Conservation (phyloP, 2,329 filamentous ascomycete genomes). For the Diplocarpon rosae region DNA sequence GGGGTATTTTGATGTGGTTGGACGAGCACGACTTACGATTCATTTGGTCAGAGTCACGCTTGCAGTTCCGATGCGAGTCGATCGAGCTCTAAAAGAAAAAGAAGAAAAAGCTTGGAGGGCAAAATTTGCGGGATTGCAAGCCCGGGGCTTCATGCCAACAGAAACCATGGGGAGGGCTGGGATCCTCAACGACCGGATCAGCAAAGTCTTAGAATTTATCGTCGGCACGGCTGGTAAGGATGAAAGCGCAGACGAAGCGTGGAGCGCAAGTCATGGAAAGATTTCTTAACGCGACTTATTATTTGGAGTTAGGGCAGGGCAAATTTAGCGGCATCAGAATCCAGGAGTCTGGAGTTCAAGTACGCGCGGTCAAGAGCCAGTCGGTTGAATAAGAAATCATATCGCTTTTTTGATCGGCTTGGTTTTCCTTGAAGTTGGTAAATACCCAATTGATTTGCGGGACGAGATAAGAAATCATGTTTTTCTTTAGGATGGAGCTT, state of each 20-base stretch:
- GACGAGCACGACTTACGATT: slow-evolving; percentile 29
- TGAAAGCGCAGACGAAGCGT: slow-evolving; percentile 29
- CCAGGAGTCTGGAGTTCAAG: slow-evolving; percentile 5
- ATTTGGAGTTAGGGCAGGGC: slow-evolving; percentile 2
- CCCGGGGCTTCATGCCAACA: slow-evolving; percentile 25
- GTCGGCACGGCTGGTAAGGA: slow-evolving; percentile 31
- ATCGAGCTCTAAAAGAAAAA: slow-evolving; percentile 29
- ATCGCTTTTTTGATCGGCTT: no score
- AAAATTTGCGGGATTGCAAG: slow-evolving; percentile 28
- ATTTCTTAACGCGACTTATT: neutral
- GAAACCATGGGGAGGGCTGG: slow-evolving; percentile 23
- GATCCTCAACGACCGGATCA: slow-evolving; percentile 31
- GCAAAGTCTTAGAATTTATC: slow-evolving; percentile 31
- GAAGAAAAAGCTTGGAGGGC: slow-evolving; percentile 30
- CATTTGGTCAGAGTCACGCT: slow-evolving; percentile 30
- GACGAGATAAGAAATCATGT: neutral
- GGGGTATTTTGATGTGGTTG: slow-evolving; percentile 31
- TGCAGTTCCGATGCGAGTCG: slow-evolving; percentile 31
- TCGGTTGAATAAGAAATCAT: neutral
- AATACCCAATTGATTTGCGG: neutral
- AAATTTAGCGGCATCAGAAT: slow-evolving; percentile 9
- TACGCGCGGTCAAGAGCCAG: neutral
- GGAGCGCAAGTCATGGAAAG: slow-evolving; percentile 22
- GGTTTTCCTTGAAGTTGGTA: neutral
- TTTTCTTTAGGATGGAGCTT: neutral